Evolutionary conservation across 768 basidiomycete genomes (phyloP), one percentile per base, ranked within the genome.

Genomic region (Phanerochaete sordida): DNA sequence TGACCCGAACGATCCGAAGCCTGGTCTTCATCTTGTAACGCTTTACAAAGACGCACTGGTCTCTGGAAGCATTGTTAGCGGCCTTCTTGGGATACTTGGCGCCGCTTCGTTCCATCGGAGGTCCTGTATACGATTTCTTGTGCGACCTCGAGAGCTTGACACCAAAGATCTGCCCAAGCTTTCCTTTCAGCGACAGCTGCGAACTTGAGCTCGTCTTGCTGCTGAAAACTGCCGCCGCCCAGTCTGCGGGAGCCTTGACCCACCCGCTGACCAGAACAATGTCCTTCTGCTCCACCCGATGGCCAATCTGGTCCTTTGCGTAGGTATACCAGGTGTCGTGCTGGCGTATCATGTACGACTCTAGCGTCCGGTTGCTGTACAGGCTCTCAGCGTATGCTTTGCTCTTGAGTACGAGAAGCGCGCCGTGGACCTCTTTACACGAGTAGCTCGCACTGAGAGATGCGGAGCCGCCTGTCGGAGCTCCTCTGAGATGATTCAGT

Each of bases 11-110:
- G 13, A 11, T 24, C 9, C 56, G 52, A 60, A 7, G 31, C 2
- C 60, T 50, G 15, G 26, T 39, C 53, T 62, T 65, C 31, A 62
- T 21, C 60, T 58, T 66, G 52, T 61, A 65, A n/a, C 61, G 61
- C 8, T 44, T 44, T 1, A 67, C n/a, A 43, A 67, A 67, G 2
- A 67, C 28, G 11, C 44, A 56, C 23, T 67, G 66, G 21, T 67
- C 61, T 33, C 47, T 39, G 11, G 37, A 9, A 9, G 9, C n/a
- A n/a, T n/a, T n/a, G n/a, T n/a, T n/a, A n/a, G n/a, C n/a, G n/a
- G n/a, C n/a, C n/a, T n/a, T n/a, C n/a, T n/a, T n/a, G n/a, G n/a
- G n/a, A n/a, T n/a, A n/a, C n/a, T n/a, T n/a, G n/a, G n/a, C n/a
- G n/a, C n/a, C n/a, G n/a, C n/a, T n/a, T n/a, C n/a, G n/a, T n/a